Conservation (phyloP, 2,329 filamentous ascomycete species). For the Penicillium sp. region DNA sequence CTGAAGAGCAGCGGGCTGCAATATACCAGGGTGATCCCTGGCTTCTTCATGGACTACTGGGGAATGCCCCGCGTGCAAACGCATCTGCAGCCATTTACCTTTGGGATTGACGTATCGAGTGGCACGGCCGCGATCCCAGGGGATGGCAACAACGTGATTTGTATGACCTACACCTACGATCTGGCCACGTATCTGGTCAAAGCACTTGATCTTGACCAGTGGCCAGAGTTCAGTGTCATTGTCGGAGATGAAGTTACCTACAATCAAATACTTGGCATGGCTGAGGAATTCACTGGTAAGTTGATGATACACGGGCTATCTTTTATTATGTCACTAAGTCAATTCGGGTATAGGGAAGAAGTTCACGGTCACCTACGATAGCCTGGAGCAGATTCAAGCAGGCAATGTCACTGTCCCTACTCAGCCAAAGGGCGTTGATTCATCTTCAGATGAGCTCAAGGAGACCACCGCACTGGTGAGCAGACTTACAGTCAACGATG, state of each 20-base stretch:
- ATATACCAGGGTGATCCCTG: slow-evolving; percentile 43
- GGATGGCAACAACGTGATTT: slow-evolving; percentile 46
- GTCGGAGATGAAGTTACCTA: slow-evolving; percentile 47
- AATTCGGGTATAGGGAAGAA: slow-evolving; percentile 27
- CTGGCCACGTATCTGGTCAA: slow-evolving; percentile 50
- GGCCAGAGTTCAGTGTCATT: slow-evolving; percentile 43
- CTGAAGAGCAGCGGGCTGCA: slow-evolving; percentile 38
- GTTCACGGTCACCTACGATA: slow-evolving; percentile 38
- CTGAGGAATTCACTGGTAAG: slow-evolving; percentile 46
- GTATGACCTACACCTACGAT: slow-evolving; percentile 54
- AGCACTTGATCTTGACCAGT: slow-evolving; percentile 44
- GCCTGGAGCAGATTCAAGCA: slow-evolving; percentile 32
- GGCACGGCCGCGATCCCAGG: slow-evolving; percentile 53
- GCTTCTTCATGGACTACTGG: slow-evolving; percentile 52
- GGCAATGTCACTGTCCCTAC: slow-evolving; percentile 39
- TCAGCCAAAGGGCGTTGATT: slow-evolving; percentile 19
- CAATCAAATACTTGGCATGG: slow-evolving; percentile 48
- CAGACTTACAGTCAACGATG: slow-evolving; percentile 29
- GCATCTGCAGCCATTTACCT: slow-evolving; percentile 41
- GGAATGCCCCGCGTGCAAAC: slow-evolving; percentile 41
- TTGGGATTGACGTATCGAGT: slow-evolving; percentile 48
- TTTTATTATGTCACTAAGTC: not conserved
- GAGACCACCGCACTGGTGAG: slow-evolving; percentile 31
- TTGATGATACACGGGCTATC: not conserved
- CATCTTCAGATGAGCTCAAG: slow-evolving; percentile 24